Conservation (phyloP, 305 asterid species). For the Solanum hybrid region DNA sequence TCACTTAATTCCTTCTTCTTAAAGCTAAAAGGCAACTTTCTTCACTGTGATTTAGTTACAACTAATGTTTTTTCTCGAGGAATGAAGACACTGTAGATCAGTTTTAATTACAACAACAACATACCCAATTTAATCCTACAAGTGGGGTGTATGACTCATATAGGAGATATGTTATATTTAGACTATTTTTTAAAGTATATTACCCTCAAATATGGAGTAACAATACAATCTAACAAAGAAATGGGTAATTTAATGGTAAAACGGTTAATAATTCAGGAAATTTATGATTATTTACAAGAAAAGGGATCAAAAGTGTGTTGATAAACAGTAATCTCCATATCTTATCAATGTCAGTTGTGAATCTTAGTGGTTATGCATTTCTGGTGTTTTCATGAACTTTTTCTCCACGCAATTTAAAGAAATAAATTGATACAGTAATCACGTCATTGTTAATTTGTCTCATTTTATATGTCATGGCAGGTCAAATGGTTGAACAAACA, state of each 20-base stretch:
- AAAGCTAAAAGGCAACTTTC: neutral
- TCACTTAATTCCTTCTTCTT: neutral
- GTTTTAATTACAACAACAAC: neutral
- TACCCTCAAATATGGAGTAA: neutral
- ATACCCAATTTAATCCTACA: neutral
- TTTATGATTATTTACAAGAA: neutral
- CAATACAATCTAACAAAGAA: neutral
- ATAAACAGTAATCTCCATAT: neutral
- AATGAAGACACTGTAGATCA: neutral
- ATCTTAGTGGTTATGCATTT: neutral
- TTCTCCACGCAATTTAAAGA: neutral
- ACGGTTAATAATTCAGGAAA: neutral
- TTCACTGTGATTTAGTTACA: neutral
- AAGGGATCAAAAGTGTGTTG: neutral
- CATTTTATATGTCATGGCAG: slow-evolving; percentile 29
- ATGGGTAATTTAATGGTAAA: neutral
- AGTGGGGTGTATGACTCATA: neutral
- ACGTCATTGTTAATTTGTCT: neutral
- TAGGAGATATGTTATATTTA: neutral
- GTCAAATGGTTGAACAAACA: slow-evolving; percentile 97
- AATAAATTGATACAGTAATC: neutral
- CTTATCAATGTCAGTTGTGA: neutral
- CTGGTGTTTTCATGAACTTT: neutral
- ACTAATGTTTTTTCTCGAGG: neutral
- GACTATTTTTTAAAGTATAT: neutral